Conservation (phyloP, 345 rosid species). For the Pistacia vera region DNA sequence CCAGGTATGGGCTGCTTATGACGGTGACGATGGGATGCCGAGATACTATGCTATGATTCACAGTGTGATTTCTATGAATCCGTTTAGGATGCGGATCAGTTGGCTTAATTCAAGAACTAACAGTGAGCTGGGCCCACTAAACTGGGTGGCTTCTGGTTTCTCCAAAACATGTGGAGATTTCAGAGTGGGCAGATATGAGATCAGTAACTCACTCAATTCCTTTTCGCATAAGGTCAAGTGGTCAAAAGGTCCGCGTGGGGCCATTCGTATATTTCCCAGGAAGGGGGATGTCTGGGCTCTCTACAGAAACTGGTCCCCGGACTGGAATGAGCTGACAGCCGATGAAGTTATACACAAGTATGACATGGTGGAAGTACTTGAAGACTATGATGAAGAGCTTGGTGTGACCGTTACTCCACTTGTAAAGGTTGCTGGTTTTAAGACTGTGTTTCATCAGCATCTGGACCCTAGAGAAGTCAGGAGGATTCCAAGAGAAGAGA, state of each 20-base stretch:
- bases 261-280: conserved; percentile 55
- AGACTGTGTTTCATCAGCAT: conserved; percentile 54
- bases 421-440: conserved; percentile 69
- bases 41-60: conserved; percentile 64
- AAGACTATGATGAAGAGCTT: conserved; percentile 55
- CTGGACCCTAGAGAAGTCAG: conserved; percentile 42
- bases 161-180: conserved; percentile 65
- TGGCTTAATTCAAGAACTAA: conserved; percentile 57
- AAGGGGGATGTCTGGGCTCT: conserved; percentile 76
- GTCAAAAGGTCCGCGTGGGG: conserved; percentile 43
- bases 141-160: conserved; percentile 76
- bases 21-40: conserved; percentile 74
- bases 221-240: conserved; percentile 66
- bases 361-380: conserved; percentile 74
- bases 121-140: conserved; percentile 46
- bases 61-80: conserved; percentile 51
- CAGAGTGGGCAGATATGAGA: conserved; percentile 46
- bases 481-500: conserved; percentile 55
- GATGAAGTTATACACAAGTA: conserved; percentile 46
- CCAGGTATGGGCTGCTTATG: conserved; percentile 80
- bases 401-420: conserved; percentile 66
- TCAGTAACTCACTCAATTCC: conserved; percentile 45
- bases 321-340: conserved; percentile 58
- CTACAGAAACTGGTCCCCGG: conserved; percentile 66
- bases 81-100: conserved; percentile 58